phyloP scores from a whole-genome alignment of 352 stramenopile genomes.

The Globisporangium carolinianum region DNA sequence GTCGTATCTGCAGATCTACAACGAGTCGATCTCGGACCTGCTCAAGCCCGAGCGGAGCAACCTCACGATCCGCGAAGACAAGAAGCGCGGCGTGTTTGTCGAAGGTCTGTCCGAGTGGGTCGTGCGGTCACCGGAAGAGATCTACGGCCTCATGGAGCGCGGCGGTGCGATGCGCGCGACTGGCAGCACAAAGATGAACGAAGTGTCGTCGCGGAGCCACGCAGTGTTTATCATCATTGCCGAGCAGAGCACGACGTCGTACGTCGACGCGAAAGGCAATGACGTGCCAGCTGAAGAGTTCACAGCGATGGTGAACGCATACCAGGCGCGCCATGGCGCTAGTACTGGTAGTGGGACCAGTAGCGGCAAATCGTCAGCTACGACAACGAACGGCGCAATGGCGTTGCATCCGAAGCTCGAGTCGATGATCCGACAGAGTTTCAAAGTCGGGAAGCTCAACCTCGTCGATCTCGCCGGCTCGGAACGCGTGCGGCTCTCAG shows the following conservation, averaged over 20 bases:
- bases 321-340: slow-evolving; percentile 40
- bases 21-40: slow-evolving; percentile 92
- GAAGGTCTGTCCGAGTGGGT: slow-evolving; percentile 94
- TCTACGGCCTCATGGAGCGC: slow-evolving; percentile 94
- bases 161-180: slow-evolving; percentile 77
- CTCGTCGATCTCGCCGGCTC: slow-evolving; percentile 91
- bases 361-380: slow-evolving; percentile 1
- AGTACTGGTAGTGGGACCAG: neutral
- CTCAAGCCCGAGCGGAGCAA: slow-evolving; percentile 91
- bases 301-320: slow-evolving; percentile 70
- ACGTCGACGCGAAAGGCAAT: slow-evolving; percentile 77
- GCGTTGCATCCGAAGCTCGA: slow-evolving; percentile 72
- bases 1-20: slow-evolving; percentile 94
- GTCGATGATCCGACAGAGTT: slow-evolving; percentile 88
- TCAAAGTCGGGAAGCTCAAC: slow-evolving; percentile 94
- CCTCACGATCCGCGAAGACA: slow-evolving; percentile 91
- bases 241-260: slow-evolving; percentile 88
- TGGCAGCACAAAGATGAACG: slow-evolving; percentile 87
- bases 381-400: slow-evolving; percentile 21
- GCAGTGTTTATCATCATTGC: slow-evolving; percentile 95
- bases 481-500: slow-evolving; percentile 84
- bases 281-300: slow-evolving; percentile 85
- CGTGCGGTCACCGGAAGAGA: slow-evolving; percentile 88
- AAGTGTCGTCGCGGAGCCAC: slow-evolving; percentile 81
- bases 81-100: slow-evolving; percentile 91